These are phyloP conservation scores for Hymenoscyphus linearis DNA, from an alignment of 2,329 filamentous ascomycete species.

Conservation along the genomic window DNA sequence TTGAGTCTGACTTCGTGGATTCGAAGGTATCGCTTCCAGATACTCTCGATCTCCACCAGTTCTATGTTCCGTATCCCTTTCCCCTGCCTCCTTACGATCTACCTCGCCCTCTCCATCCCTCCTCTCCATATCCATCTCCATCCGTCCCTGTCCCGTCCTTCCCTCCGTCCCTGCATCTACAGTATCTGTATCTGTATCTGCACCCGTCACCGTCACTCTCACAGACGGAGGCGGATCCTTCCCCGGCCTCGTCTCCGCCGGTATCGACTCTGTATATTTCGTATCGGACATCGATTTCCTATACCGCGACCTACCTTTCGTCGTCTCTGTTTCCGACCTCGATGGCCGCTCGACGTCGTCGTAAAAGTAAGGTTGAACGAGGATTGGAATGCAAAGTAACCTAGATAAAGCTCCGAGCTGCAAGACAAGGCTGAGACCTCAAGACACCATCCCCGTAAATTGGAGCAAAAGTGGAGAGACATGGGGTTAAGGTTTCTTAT, in stretches of 20 bases:
- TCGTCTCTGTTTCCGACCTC: neutral
- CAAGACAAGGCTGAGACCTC: neutral
- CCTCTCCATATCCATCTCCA: neutral
- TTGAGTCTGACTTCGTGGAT: slow-evolving; percentile 3
- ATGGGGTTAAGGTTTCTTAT: too few relatives aligned
- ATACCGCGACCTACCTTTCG: too few relatives aligned
- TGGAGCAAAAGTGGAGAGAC: neutral
- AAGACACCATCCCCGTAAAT: neutral
- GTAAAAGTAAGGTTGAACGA: neutral
- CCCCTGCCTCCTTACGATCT: neutral
- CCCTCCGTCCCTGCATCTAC: neutral
- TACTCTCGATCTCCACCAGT: too few relatives aligned
- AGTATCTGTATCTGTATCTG: neutral
- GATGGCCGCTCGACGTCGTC: too few relatives aligned
- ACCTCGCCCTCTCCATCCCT: neutral
- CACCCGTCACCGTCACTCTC: neutral
- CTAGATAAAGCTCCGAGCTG: neutral
- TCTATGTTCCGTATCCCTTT: slow-evolving; percentile 1
- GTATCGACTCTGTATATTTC: slow-evolving; percentile 16
- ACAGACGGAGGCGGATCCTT: slow-evolving; percentile 15
- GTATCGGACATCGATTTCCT: slow-evolving; percentile 6
- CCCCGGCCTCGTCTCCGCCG: slow-evolving; percentile 13
- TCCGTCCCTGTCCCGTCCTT: neutral
- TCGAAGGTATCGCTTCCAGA: too few relatives aligned
- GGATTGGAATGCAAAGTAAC: neutral